A percentile compares a stretch with the other conserved stretches of the same genome.
phyloP scores from a whole-genome alignment of 192 early-diverging fungal genomes.

The Linderina pennispora region DNA sequence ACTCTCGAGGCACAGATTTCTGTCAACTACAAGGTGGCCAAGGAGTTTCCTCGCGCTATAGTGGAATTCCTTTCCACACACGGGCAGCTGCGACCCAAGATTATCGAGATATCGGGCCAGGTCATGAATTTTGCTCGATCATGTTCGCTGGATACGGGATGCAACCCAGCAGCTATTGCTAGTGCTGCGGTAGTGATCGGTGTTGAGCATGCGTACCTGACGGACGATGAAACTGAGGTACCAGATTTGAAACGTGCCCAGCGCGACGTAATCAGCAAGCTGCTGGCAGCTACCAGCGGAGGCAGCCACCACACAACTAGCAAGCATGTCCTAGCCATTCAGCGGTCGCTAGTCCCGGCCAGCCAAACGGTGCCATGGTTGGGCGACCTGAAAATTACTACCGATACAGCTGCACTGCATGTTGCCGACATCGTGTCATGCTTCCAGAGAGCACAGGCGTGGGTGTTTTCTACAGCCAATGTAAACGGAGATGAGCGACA shows the following conservation, averaged over 20 bases:
- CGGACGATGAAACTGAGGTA: background rate
- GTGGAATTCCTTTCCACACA: constrained; percentile 2
- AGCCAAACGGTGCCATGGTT: constrained; percentile 24
- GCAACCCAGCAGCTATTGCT: constrained; percentile 11
- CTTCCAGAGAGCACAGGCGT: constrained; percentile 9
- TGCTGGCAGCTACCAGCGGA: constrained; percentile 12
- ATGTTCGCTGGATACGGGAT: constrained; percentile 7
- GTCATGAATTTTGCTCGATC: constrained; percentile 9
- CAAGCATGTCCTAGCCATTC: background rate
- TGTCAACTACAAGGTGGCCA: background rate
- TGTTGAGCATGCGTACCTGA: constrained; percentile 10
- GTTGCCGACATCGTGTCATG: constrained; percentile 17
- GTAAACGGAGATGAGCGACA: background rate
- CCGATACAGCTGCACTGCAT: constrained; percentile 6
- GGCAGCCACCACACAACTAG: constrained; percentile 5
- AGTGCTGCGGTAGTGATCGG: constrained; percentile 13
- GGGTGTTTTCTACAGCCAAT: constrained; percentile 13
- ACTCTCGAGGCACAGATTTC: background rate
- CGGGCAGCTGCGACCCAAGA: background rate
- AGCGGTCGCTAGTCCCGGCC: constrained; percentile 8
- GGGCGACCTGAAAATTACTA: background rate
- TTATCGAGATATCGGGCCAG: constrained; percentile 6
- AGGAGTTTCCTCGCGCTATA: constrained; percentile 2
- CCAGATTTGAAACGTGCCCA: constrained; percentile 5
- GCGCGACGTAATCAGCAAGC: constrained; percentile 8